These are phyloP conservation scores for Fraxinus sp. DNA, from an alignment of 305 asterid species.

Conservation along the genomic window DNA sequence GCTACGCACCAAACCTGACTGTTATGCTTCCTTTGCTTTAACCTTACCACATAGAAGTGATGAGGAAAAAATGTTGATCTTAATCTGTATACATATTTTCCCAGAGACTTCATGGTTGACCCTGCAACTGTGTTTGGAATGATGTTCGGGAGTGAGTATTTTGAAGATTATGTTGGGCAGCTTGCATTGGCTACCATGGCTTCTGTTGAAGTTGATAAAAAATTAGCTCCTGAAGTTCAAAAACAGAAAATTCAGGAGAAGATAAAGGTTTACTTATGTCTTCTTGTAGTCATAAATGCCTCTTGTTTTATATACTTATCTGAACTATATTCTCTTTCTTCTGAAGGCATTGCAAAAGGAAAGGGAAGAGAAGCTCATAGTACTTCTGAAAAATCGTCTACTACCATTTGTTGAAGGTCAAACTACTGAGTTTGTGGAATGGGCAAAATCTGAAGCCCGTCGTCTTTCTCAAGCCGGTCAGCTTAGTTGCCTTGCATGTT, in stretches of 20 bases:
- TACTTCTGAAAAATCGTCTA: constrained; percentile 54
- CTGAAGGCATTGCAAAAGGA: constrained; percentile 67
- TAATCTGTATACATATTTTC: not conserved
- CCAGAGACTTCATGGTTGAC: constrained; percentile 71
- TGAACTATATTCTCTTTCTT: constrained; percentile 18
- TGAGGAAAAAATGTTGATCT: not conserved
- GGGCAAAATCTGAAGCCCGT: constrained; percentile 61
- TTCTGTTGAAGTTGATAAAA: constrained; percentile 56
- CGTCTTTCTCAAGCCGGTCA: constrained; percentile 77
- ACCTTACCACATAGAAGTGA: not conserved
- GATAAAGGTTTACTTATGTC: constrained; percentile 52
- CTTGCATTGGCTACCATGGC: constrained; percentile 67
- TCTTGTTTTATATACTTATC: constrained; percentile 5
- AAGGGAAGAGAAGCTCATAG: constrained; percentile 67
- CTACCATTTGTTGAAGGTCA: constrained; percentile 66
- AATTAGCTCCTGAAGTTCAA: constrained; percentile 53
- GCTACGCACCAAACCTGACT: not conserved
- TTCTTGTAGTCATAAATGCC: not conserved
- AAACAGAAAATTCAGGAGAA: constrained; percentile 62
- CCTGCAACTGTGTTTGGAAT: constrained; percentile 82
- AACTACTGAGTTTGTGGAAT: constrained; percentile 52
- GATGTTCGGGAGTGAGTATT: constrained; percentile 71
- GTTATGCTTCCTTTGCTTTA: not conserved
- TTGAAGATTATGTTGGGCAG: constrained; percentile 74
- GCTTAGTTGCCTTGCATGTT: not conserved